phyloP scores from a whole-genome alignment of 805 yeast species.

The Kluyveromyces lactis region DNA sequence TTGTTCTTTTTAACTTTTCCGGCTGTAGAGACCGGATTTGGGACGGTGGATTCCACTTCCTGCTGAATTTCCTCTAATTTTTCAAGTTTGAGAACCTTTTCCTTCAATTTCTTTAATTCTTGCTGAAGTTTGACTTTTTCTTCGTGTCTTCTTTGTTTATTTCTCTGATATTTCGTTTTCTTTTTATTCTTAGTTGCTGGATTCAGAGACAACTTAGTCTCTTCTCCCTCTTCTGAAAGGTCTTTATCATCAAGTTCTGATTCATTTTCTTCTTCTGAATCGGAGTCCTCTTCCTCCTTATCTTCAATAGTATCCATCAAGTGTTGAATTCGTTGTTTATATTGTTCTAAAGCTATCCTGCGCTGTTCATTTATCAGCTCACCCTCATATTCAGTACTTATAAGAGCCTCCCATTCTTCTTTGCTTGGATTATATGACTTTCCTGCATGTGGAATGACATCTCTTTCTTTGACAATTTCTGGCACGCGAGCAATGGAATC shows the following conservation, averaged over 20 bases:
- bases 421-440: slow-evolving; percentile 84
- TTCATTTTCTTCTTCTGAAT: slow-evolving; percentile 25
- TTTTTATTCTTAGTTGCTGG: slow-evolving; percentile 58
- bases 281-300: slow-evolving; percentile 41
- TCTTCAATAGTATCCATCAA: slow-evolving; percentile 57
- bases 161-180: slow-evolving; percentile 74
- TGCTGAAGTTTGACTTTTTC: slow-evolving; percentile 47
- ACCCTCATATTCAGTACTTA: slow-evolving; percentile 53
- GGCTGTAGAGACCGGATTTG: slow-evolving; percentile 14
- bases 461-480: slow-evolving; percentile 42
- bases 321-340: slow-evolving; percentile 53
- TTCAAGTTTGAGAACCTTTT: slow-evolving; percentile 51
- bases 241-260: slow-evolving; percentile 25
- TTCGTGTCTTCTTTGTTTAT: slow-evolving; percentile 54
- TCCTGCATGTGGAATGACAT: slow-evolving; percentile 66
- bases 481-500: slow-evolving; percentile 46
- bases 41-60: slow-evolving; percentile 15
- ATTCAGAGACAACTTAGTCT: slow-evolving; percentile 53
- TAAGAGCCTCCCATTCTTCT: slow-evolving; percentile 70
- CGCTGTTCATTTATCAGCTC: slow-evolving; percentile 64
- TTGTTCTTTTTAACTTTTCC: slow-evolving; percentile 25
- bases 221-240: slow-evolving; percentile 32
- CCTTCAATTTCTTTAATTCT: slow-evolving; percentile 52
- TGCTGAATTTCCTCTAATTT: slow-evolving; percentile 33
- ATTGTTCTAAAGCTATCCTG: slow-evolving; percentile 51